phyloP scores from a whole-genome alignment of 2,329 filamentous ascomycete genomes.

The Cordyceps farinosa region DNA sequence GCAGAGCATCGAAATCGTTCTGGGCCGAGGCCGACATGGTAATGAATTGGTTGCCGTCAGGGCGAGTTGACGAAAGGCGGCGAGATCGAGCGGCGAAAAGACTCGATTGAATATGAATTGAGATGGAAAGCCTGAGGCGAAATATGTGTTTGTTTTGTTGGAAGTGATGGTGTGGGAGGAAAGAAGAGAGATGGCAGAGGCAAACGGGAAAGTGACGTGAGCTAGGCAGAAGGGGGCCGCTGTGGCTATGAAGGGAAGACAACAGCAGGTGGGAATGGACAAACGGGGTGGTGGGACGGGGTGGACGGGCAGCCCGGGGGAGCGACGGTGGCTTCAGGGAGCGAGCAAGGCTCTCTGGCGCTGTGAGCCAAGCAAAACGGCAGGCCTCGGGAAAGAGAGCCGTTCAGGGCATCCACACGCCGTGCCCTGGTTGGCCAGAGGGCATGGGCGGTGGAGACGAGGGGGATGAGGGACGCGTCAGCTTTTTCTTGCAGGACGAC shows the following conservation, averaged over 20 bases:
- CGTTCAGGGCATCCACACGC: slow-evolving; percentile 10
- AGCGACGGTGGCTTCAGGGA: slow-evolving; percentile 10
- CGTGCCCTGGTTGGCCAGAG: slow-evolving; percentile 7
- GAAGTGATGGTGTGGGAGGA: slow-evolving; percentile 19
- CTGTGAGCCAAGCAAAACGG: neutral
- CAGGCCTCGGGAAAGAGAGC: slow-evolving; percentile 7
- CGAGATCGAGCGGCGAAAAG: neutral
- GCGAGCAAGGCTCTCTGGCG: slow-evolving; percentile 9
- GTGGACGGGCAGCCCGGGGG: neutral
- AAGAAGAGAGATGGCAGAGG: slow-evolving; percentile 23
- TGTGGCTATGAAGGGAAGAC: slow-evolving; percentile 33
- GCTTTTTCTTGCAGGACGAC: slow-evolving; percentile 19
- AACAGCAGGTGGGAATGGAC: slow-evolving; percentile 16
- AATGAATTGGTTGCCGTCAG: slow-evolving; percentile 4
- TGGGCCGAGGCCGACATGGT: slow-evolving; percentile 40
- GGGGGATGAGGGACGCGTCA: slow-evolving; percentile 30
- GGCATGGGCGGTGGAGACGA: slow-evolving; percentile 17
- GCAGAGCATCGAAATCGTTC: slow-evolving; percentile 53
- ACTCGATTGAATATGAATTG: slow-evolving; percentile 6
- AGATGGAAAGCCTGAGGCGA: slow-evolving; percentile 15
- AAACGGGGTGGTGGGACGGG: neutral
- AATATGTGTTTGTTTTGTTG: slow-evolving; percentile 16
- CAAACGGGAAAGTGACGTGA: slow-evolving; percentile 23
- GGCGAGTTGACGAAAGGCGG: neutral
- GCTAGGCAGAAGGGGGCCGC: slow-evolving; percentile 28